Percentiles rank a stretch among this genome's conserved stretches.
phyloP scores from a whole-genome alignment of 768 basidiomycete species.

The Panaeolus cyanescens region DNA sequence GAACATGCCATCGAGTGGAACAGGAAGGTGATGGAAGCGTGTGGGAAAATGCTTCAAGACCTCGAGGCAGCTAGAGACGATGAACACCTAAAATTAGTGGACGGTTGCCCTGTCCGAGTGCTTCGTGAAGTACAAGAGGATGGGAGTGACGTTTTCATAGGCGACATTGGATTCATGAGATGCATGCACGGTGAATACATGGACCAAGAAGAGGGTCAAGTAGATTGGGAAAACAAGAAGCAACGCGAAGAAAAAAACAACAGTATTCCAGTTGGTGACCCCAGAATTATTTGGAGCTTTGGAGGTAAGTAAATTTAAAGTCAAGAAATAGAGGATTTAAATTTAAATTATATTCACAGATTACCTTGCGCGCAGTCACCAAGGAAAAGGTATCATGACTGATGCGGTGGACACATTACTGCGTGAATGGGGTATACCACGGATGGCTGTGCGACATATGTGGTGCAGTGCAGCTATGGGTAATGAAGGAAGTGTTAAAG shows the following conservation, averaged over 20 bases:
- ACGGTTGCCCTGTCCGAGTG: conserved; percentile 46
- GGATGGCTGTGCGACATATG: conserved; percentile 58
- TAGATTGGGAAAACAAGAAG: conserved; percentile 39
- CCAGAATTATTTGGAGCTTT: conserved; percentile 58
- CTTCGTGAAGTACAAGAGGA: conserved; percentile 58
- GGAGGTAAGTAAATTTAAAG: conserved; percentile 47
- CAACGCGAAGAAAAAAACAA: conserved; percentile 41
- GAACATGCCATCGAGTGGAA: background rate
- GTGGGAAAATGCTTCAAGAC: conserved; percentile 25
- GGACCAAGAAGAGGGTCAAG: conserved; percentile 14
- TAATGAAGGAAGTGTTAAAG: conserved; percentile 62
- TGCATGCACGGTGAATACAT: conserved; percentile 23
- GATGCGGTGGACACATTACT: conserved; percentile 59
- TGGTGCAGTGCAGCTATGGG: conserved; percentile 45
- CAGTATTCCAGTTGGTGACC: conserved; percentile 45
- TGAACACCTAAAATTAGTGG: conserved; percentile 33
- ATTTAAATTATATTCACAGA: conserved; percentile 37
- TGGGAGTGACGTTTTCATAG: conserved; percentile 57
- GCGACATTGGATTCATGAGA: conserved; percentile 42
- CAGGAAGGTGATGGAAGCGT: background rate
- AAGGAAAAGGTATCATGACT: conserved; percentile 74
- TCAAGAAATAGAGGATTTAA: background rate
- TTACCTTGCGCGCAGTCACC: conserved; percentile 60
- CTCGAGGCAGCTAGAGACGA: conserved; percentile 21
- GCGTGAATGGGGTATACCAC: conserved; percentile 60